These are phyloP conservation scores for Mortierella sp. DNA, from an alignment of 371 early-diverging fungal species.

Conservation along the genomic window DNA sequence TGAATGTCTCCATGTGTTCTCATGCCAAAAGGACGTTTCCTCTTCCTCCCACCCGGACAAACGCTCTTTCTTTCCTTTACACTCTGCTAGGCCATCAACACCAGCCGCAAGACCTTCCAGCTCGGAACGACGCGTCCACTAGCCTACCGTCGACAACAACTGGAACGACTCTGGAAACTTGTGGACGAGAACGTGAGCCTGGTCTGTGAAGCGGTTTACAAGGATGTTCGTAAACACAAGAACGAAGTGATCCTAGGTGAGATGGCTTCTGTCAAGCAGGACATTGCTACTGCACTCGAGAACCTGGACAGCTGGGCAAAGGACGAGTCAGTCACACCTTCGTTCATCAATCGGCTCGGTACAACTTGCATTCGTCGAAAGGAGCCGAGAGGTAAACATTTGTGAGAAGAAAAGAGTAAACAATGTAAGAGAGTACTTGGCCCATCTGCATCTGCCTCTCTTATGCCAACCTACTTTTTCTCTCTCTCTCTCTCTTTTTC, in stretches of 20 bases:
- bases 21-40: too few species aligned
- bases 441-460: too few species aligned
- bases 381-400: slow-evolving; percentile 40
- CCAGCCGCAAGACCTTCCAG: slow-evolving; percentile 58
- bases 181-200: slow-evolving; percentile 70
- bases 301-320: slow-evolving; percentile 64
- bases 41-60: too few species aligned
- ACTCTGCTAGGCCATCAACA: slow-evolving; percentile 50
- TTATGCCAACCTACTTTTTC: too few species aligned
- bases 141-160: slow-evolving; percentile 78
- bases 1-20: too few species aligned
- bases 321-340: slow-evolving; percentile 34
- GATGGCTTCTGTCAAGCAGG: slow-evolving; percentile 67
- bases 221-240: slow-evolving; percentile 71
- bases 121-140: slow-evolving; percentile 67
- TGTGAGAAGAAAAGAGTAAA: too few species aligned
- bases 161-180: slow-evolving; percentile 67
- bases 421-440: too few species aligned
- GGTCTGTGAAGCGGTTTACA: slow-evolving; percentile 69
- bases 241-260: slow-evolving; percentile 66
- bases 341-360: slow-evolving; percentile 23
- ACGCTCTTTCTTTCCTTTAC: too few species aligned
- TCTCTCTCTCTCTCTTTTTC: slow-evolving; percentile 41
- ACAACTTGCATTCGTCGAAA: slow-evolving; percentile 24
- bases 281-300: slow-evolving; percentile 65